Conservation (phyloP, 805 yeast genomes). For the Blastobotrys peoriensis region DNA sequence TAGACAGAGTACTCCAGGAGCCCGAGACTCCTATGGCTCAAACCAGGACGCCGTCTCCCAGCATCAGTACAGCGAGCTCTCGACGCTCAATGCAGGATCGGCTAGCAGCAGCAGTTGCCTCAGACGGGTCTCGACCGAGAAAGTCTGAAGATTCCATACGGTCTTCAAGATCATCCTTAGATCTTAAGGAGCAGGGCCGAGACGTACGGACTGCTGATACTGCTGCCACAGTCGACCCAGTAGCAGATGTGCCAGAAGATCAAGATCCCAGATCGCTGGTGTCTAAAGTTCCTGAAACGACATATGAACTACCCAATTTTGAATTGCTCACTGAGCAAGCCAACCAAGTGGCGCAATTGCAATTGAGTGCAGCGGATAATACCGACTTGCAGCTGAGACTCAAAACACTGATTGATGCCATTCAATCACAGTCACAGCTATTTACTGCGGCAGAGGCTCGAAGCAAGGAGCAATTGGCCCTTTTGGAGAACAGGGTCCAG, state of each 20-base stretch:
- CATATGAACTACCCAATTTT: background rate
- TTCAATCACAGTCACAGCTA: constrained; percentile 4
- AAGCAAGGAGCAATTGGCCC: constrained; percentile 16
- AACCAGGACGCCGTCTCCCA: constrained; percentile 3
- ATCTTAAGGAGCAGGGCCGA: background rate
- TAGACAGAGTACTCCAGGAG: constrained; percentile 36
- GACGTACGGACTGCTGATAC: background rate
- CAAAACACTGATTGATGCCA: background rate
- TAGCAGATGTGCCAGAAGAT: background rate
- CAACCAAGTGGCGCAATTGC: constrained; percentile 1
- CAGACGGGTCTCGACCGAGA: constrained; percentile 6
- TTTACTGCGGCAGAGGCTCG: constrained; percentile 8
- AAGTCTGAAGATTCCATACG: background rate
- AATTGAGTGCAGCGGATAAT: background rate
- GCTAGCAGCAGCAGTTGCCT: constrained; percentile 70
- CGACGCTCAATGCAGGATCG: constrained; percentile 79
- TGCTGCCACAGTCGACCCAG: background rate
- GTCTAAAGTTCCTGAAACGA: background rate
- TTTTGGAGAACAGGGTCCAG: constrained; percentile 29
- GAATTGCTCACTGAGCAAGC: background rate
- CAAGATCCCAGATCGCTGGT: background rate
- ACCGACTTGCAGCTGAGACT: background rate
- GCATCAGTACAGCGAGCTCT: constrained; percentile 7
- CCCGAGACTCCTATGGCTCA: constrained; percentile 8
- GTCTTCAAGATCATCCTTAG: background rate